These are phyloP conservation scores for Melaleuca quinquenervia DNA, from an alignment of 345 rosid species.

Conservation along the genomic window DNA sequence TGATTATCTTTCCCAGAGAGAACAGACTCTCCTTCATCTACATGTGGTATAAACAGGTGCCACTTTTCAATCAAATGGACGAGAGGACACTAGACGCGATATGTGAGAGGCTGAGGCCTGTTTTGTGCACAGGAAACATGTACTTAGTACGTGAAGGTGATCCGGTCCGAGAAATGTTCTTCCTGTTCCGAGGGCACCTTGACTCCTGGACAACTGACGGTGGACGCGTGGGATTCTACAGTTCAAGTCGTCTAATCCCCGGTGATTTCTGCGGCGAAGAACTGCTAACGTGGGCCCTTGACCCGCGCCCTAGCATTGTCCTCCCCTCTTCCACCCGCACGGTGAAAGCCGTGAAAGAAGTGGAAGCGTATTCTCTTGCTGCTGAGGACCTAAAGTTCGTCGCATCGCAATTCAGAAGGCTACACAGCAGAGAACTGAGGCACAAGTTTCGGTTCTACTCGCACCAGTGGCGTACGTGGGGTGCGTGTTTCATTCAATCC, in stretches of 20 bases:
- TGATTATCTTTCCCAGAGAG: not conserved
- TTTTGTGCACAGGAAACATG: constrained; percentile 1
- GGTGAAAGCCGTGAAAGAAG: constrained; percentile 9
- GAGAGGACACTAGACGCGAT: constrained; percentile 10
- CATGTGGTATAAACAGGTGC: constrained; percentile 3
- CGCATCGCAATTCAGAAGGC: constrained; percentile 12
- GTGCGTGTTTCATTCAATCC: constrained; percentile 14
- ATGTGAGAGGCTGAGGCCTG: constrained; percentile 14
- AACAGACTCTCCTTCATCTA: not conserved
- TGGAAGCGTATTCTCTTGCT: constrained; percentile 10
- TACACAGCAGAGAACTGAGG: constrained; percentile 11
- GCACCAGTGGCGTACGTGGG: constrained; percentile 17
- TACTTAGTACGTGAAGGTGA: constrained; percentile 16
- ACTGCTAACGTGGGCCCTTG: constrained; percentile 16
- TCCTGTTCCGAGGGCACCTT: constrained; percentile 16
- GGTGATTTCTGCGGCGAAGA: constrained; percentile 22
- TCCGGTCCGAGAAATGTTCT: constrained; percentile 17
- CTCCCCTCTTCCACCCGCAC: constrained; percentile 18
- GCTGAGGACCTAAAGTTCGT: constrained; percentile 18
- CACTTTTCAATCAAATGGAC: constrained; percentile 15
- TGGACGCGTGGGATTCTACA: constrained; percentile 16
- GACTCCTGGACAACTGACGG: constrained; percentile 12
- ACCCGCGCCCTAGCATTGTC: not conserved
- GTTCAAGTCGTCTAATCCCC: constrained; percentile 2
- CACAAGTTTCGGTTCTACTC: constrained; percentile 15